Evolutionary conservation across 805 yeast genomes (phyloP), one percentile per base, ranked within the genome.

Genomic region (Candida pseudoglaebosa): DNA sequence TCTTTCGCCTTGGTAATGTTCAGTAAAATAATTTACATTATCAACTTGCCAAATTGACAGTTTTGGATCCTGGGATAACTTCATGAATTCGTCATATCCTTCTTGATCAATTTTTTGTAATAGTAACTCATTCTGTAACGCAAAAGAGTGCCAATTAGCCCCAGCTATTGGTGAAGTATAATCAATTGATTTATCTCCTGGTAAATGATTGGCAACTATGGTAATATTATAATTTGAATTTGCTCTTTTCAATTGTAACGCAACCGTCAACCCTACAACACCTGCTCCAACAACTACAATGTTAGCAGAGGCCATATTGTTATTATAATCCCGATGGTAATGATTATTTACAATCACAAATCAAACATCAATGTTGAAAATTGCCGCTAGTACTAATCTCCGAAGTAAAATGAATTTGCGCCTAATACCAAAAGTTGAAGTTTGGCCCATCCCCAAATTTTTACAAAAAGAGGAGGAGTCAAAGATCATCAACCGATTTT

Each of bases 101-200:
- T 68, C 56, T 21, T 57, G 57, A 49, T 82, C 88, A 15, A 63
- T 49, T 10, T 59, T 51, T 41, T 71, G 76, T 15, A 64, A 54
- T 5, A 45, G 51, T 4, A 24, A 47, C 15, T 75, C 77, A 3
- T 63, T 62, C 1, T 44, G 41, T 1, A 48, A 29, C 2, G 84
- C 86, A 58, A 78, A 77, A 9, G 83, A 74, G 34, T 65, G 67
- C 85, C 87, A 82, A 48, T 81, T 77, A 33, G 87, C 89, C 3
- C 88, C 88, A 0, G 87, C 88, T 53, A 68, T 75, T 3, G 87
- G 86, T 0, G 84, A 78, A 2, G 84, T 71, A 51, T 77, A 82
- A 7, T 70, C 69, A 36, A 71, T 69, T 34, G 55, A 46, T 21
- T 50, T 40, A 53, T 80, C 85, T 1, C 84, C 82, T 1, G 85